Base-by-base conservation (phyloP, 2,329 filamentous ascomycete species). In the Dactylellina sp. region DNA sequence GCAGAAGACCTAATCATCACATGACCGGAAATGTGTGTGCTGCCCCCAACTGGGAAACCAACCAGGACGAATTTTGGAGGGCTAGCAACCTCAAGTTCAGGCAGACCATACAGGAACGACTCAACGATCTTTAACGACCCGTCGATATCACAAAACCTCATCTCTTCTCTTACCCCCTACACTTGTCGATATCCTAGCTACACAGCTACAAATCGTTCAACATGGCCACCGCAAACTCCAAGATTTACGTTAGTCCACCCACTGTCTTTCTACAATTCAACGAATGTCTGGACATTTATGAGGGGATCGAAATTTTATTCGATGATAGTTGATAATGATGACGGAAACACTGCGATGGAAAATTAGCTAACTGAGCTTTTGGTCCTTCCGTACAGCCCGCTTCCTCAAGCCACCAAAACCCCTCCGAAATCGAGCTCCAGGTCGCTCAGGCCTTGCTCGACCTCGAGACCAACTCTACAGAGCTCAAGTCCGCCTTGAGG, bases 401-500 rank as follows among this genome's bases (percentile, higher is more conserved):
- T 22, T 78, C 77, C 18, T 91, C 94, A 80, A 97, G 94, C 86
- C 89, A 92, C 88, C 88, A 91, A 84, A 96, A 90, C 86, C 95
- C 95, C 80, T 96, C 92, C 80, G 95, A 99, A 90, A 90, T 98
- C 81, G 95, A 99, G 92, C 89, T 88, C 85, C 92, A 86, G 88
- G 96, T 99, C 84, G 95, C 95, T 84, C 91, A 90, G 85, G 95
- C 95, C 86, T 92, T 99, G 79, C 96, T 91, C 88, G 95, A 99
- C 83, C 92, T 99, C 85, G 95, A 99, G 92, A 93, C 89, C 87
- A 97, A 97, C 90, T 97, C 95, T 83, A 87, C 93, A 84, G 95
- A 99, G 86, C 91, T 99, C 86, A 96, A 94, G 91, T 89, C 88
- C 82, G 91, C 93, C 80, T 91, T 99, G 83, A 91, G 95, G 83